Evolutionary conservation across 108 stramenopile species (phyloP), one percentile per base, ranked within the genome.

Genomic region (Skeletonema potamos): DNA sequence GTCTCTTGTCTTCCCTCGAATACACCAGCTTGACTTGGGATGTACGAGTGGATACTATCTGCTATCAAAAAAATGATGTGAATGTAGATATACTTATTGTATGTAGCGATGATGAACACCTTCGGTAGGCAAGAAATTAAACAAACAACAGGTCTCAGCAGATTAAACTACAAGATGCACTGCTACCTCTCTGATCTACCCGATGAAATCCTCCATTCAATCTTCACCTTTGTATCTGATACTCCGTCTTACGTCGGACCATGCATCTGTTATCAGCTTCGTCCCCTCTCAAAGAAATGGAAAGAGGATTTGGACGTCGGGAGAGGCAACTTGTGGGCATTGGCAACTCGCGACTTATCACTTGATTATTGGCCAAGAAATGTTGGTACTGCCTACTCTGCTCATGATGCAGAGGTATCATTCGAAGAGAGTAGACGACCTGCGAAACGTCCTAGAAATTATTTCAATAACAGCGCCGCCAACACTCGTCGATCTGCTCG

Each of bases 161-260:
- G n/a, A n/a, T n/a, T n/a, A n/a, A n/a, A n/a, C n/a, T n/a, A n/a
- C n/a, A n/a, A n/a, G n/a, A n/a, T n/a, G n/a, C n/a, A n/a, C n/a
- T n/a, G n/a, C n/a, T n/a, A 34, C 33, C 71, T 79, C 9, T n/a
- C 54, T 11, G 66, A 68, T 26, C 30, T 81, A n/a, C 79, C 79
- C 3, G 79, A 81, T 37, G 79, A 73, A 61, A 69, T 74, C 43
- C 36, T 81, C 20, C 79, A 81, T 63, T 54, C 54, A 29, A 66
- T 74, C 0, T 70, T 81, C 73, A 61, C 63, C 26, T 81, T 58
- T 28, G 51, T 73, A 0, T 72, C 79, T 15, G 54, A 74, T 24
- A 73, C 68, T 26, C 79, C 79, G 12, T 57, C 48, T 54, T 72
- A 59, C 29, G 58, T 81, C 13, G 79, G 79, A 24, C 72, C 79